Evolutionary conservation across 2,329 filamentous ascomycete species (phyloP), one percentile per base, ranked within the genome.

Genomic region (Colletotrichum sp.): DNA sequence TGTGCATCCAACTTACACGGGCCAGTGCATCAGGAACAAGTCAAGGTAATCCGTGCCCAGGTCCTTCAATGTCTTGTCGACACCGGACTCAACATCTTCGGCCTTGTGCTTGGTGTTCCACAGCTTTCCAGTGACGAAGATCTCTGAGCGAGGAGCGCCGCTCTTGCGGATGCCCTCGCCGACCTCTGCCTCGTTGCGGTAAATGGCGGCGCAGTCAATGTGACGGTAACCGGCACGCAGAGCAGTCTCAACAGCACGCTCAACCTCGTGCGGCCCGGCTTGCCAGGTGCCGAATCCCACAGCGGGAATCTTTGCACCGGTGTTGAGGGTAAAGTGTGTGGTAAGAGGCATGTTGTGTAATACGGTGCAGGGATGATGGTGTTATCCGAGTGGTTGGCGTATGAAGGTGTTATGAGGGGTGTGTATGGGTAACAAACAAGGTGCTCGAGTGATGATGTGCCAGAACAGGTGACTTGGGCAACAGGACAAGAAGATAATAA

Each of bases 91-190:
- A 44, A 91, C 86, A 73, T 90, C 84, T 52, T 88, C 83, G 2
- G 87, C 85, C 68, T 85, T 82, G 79, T 91, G 89, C 55, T 88
- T 84, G 15, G 86, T 90, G 83, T 91, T 91, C 90, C 90, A 93
- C 15, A 92, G 84, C 84, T 93, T 93, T 77, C 88, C 88, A n/a
- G 91, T 92, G 68, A 91, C 85, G 82, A 89, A 85, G 64, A 88
- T 82, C 5, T 87, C 83, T 19, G 80, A 83, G 19, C 85, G 84
- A 74, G 82, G 81, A 72, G 87, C 79, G 77, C 85, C 80, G 66
- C 82, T 84, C 68, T 83, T 82, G 72, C 82, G 82, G 71, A 88
- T 85, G n/a, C 85, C 87, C 36, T 82, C 80, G 7, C 86, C 87
- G 30, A 88, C 85, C 75, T 85, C 85, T 7, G 79, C 81, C 77